These are phyloP conservation scores for Geosmithia putterillii DNA, from an alignment of 2,329 filamentous ascomycete species.

Conservation along the genomic window DNA sequence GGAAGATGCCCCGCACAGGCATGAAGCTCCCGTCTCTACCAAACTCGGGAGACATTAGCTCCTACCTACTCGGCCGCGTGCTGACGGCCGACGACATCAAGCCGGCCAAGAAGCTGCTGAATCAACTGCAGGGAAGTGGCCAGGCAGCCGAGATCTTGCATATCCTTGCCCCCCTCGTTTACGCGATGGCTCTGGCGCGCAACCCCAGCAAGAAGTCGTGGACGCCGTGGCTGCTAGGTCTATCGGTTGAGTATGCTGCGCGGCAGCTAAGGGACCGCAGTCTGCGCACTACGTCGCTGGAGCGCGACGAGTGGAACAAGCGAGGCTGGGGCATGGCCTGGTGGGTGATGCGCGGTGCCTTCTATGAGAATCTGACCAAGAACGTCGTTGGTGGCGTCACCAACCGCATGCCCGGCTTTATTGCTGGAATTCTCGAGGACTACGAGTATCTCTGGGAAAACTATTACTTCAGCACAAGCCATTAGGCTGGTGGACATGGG, in stretches of 20 bases:
- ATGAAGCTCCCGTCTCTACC: slow-evolving; percentile 76
- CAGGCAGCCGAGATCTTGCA: slow-evolving; percentile 84
- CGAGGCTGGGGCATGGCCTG: slow-evolving; percentile 84
- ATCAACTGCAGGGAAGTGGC: slow-evolving; percentile 59
- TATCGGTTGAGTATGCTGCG: slow-evolving; percentile 77
- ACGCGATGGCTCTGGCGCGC: slow-evolving; percentile 69
- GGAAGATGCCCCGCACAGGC: slow-evolving; percentile 91
- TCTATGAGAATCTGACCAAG: slow-evolving; percentile 86
- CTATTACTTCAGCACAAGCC: slow-evolving; percentile 72
- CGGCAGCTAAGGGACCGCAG: slow-evolving; percentile 69
- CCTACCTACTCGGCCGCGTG: slow-evolving; percentile 79
- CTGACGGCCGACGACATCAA: slow-evolving; percentile 96
- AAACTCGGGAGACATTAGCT: slow-evolving; percentile 67
- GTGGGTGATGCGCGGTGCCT: slow-evolving; percentile 95
- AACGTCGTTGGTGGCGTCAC: slow-evolving; percentile 60
- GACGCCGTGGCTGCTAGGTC: slow-evolving; percentile 82
- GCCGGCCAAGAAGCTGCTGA: slow-evolving; percentile 75
- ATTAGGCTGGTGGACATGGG: slow-evolving; percentile 7
- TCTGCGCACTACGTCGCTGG: slow-evolving; percentile 71
- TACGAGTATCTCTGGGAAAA: slow-evolving; percentile 98
- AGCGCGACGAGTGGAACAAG: slow-evolving; percentile 80
- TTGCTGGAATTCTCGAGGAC: slow-evolving; percentile 81
- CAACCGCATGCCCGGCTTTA: slow-evolving; percentile 65
- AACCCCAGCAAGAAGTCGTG: slow-evolving; percentile 66
- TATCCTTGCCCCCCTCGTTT: slow-evolving; percentile 78